A percentile compares a stretch with the other conserved stretches of the same genome.
Conservation (phyloP, 1,284 basidiomycete genomes). For the Leucoagaricus sp. region DNA sequence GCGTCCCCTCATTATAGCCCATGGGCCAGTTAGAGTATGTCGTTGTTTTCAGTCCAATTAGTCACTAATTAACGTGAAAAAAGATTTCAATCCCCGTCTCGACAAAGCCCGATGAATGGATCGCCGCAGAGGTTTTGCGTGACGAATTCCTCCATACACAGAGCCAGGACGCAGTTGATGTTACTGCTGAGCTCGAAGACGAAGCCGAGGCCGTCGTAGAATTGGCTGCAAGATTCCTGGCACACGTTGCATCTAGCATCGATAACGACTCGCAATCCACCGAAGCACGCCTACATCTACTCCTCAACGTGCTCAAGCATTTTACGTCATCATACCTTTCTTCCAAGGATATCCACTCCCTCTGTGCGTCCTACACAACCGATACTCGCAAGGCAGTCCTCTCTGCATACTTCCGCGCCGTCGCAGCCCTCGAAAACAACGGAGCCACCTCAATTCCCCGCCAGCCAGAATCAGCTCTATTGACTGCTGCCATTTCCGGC, state of each 20-base stretch:
- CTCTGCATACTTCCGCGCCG: constrained; percentile 79
- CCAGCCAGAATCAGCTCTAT: constrained; percentile 72
- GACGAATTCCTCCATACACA: constrained; percentile 82
- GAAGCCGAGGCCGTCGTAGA: constrained; percentile 68
- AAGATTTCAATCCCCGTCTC: constrained; percentile 86
- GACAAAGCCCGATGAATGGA: constrained; percentile 79
- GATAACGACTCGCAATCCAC: constrained; percentile 53
- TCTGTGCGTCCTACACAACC: constrained; percentile 75
- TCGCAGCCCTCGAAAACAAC: constrained; percentile 69
- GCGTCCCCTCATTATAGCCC: constrained; percentile 65
- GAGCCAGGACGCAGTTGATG: constrained; percentile 55
- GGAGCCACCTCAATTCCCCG: constrained; percentile 61
- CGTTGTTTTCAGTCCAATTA: constrained; percentile 21
- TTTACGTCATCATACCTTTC: constrained; percentile 82
- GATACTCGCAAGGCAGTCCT: constrained; percentile 81
- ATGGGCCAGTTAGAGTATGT: constrained; percentile 69
- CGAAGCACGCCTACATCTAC: constrained; percentile 64
- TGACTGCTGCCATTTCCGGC: constrained; percentile 68
- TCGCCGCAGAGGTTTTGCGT: constrained; percentile 83
- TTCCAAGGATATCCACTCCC: constrained; percentile 77
- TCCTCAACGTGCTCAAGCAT: constrained; percentile 72
- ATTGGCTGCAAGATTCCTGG: constrained; percentile 80
- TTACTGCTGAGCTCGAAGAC: constrained; percentile 52
- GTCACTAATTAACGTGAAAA: constrained; percentile 16
- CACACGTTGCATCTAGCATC: constrained; percentile 67